Base-by-base conservation (phyloP, 2,329 filamentous ascomycete genomes). In the Nothophoma quercina region DNA sequence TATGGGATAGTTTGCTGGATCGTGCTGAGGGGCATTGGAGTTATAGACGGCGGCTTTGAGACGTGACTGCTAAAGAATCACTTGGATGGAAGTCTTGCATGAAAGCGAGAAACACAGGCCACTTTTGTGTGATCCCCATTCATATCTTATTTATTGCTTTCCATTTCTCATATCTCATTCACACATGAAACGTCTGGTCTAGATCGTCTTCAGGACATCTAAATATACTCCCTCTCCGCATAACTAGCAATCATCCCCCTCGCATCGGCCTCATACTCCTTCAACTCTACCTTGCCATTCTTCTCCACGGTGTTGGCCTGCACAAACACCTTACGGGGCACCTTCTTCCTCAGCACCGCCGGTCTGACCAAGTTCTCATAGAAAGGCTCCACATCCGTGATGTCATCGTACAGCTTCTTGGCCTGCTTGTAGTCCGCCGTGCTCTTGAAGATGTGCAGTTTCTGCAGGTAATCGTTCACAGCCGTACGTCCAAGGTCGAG, bases 391-490 rank as follows among this genome's bases (percentile, higher is more conserved):
- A 97, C 93, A 19, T 83, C 79, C 7, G 93, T 96, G 82, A 96
- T 93, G 23, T 88, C 83, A 55, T 88, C 85, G 72, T 96, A 98
- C 75, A 96, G 85, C 62, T 85, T 84, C 61, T 83, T 87, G n/a
- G 91, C 93, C 2, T 82, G 83, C 63, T 88, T 83, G 15, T 93
- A 82, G 71, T 98, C 91, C 6, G 91, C 93, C 1, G 91, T 96
- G 4, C 88, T 85, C 81, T 97, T 97, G 81, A 90, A 97, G 59
- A 97, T 82, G 75, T 97, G 93, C 57, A 98, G 78, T 76, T 96
- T 95, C 78, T 96, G 92, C 42, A 98, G 80, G 71, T 96, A 96
- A 43, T 86, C 84, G 64, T 91, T 90, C 16, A 98, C 90, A 2
- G 93, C 90, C 33, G 89, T 87, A 2, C 92, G 86, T 16, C 93